These are phyloP conservation scores for Saccharomycopsis phalli DNA, from an alignment of 1,139 yeast genomes.

Conservation along the genomic window DNA sequence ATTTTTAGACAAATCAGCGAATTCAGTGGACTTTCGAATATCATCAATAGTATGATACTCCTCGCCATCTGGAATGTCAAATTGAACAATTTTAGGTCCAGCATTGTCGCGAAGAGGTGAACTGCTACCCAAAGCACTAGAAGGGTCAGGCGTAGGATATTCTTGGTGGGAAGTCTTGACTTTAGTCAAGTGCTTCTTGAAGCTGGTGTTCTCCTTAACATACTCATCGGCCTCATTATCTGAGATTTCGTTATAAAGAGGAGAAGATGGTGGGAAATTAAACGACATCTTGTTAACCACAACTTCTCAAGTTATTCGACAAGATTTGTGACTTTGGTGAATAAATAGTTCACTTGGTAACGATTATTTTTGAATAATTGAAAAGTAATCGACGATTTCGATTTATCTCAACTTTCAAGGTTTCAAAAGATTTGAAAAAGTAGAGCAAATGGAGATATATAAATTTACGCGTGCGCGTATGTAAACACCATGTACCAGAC, in stretches of 20 bases:
- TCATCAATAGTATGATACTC: constrained; percentile 8
- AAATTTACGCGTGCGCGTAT: background rate
- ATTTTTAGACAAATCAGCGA: constrained; percentile 8
- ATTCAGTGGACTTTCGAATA: constrained; percentile 1
- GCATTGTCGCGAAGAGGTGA: constrained; percentile 11
- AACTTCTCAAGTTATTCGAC: too few relatives aligned
- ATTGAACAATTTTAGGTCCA: constrained; percentile 17
- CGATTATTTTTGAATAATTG: too few relatives aligned
- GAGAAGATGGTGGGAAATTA: constrained; percentile 16
- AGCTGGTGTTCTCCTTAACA: constrained; percentile 6
- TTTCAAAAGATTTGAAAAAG: too few relatives aligned
- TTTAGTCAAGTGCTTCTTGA: background rate
- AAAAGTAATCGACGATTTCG: too few relatives aligned
- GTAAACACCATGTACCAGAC: background rate
- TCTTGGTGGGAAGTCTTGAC: constrained; percentile 15
- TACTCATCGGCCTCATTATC: constrained; percentile 2
- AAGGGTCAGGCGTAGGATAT: constrained; percentile 37
- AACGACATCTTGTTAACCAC: too few relatives aligned
- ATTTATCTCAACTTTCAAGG: too few relatives aligned
- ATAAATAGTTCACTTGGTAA: too few relatives aligned
- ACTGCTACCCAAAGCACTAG: constrained; percentile 27
- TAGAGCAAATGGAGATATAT: background rate
- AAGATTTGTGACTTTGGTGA: too few relatives aligned
- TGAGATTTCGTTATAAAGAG: constrained; percentile 6
- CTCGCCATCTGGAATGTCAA: constrained; percentile 9